These are phyloP conservation scores for Fomitopsis serialis DNA, from an alignment of 768 basidiomycete genomes.

Conservation along the genomic window DNA sequence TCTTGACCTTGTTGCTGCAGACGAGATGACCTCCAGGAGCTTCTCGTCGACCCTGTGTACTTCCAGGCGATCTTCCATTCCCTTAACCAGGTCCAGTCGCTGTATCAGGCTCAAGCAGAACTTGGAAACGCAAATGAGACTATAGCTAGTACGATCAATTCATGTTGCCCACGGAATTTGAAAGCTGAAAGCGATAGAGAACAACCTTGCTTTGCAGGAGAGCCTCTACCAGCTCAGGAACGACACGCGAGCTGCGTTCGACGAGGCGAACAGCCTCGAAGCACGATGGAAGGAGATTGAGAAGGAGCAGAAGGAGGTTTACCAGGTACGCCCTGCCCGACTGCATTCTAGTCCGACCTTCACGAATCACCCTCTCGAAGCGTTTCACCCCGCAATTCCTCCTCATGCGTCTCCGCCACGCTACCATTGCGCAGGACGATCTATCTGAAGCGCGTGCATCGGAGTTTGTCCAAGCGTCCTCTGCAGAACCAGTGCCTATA, in stretches of 20 bases:
- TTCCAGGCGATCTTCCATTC: conserved; percentile 88
- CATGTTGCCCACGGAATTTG: too few relatives aligned
- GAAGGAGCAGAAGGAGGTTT: conserved; percentile 82
- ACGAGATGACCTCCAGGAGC: conserved; percentile 86
- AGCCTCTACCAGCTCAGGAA: conserved; percentile 67
- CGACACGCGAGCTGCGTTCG: conserved; percentile 84
- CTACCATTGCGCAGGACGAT: conserved; percentile 87
- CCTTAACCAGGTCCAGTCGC: conserved; percentile 61
- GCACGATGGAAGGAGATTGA: conserved; percentile 82
- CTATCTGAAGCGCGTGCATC: conserved; percentile 79
- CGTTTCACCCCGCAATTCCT: conserved; percentile 85
- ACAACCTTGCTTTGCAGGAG: conserved; percentile 74
- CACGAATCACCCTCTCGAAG: conserved; percentile 32
- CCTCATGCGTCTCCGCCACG: conserved; percentile 80
- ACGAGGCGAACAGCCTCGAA: conserved; percentile 80
- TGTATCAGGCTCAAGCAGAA: conserved; percentile 73
- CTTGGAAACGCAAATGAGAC: conserved; percentile 81
- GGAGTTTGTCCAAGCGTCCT: conserved; percentile 65
- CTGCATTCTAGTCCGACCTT: not conserved
- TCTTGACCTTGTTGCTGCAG: conserved; percentile 31
- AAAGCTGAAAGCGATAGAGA: too few relatives aligned
- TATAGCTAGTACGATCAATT: conserved; percentile 64
- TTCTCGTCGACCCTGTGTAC: conserved; percentile 74
- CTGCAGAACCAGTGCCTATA: conserved; percentile 13
- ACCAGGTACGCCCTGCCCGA: conserved; percentile 54